Base-by-base conservation (phyloP, 768 basidiomycete genomes). In the Auriscalpium microsporum region DNA sequence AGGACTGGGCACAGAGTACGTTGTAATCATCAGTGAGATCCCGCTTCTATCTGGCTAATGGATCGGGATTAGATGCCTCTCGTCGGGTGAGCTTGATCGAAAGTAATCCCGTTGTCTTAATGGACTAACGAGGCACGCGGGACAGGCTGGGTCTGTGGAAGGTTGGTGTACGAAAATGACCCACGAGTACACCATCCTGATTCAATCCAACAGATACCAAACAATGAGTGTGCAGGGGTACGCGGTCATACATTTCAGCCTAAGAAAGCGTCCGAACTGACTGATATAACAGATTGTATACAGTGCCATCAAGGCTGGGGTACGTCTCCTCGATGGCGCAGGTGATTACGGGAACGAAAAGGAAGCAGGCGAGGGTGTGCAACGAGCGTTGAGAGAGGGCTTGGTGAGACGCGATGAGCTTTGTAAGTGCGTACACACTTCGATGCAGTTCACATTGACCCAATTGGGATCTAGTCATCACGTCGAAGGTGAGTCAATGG, bases 321-420 rank as follows among this genome's bases (percentile, higher is more conserved):
- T 91, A 68, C 83, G 92, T 58, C 85, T 95, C 53, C 76, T 95
- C 54, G 91, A 93, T 55, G 86, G 88, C 57, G 90, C 90, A 35
- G 81, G 82, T 61, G 89, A 90, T 71, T 93, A 92, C 67, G 91
- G 87, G 8, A 94, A 95, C 60, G 93, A 95, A 71, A 87, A 84
- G 64, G 83, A 92, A 68, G 86, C 87, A 5, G 90, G 88, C 1
- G 77, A 83, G 63, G 91, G 91, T 59, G 78, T 94, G 55, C 77
- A 75, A 52, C 81, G 83, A 13, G 91, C 90, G n/a, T 78, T 94
- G 60, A 67, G 73, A 42, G 89, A 91, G 8, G 90, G 92, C 13
- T 66, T 94, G 38, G 86, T 95, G 56, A 91, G 87, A 71, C 80
- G 93, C 37, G 88, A 92, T 69, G 92, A 95, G 11, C 73, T 95